Evolutionary conservation across 2,329 filamentous ascomycete genomes (phyloP).

Genomic region (Dryadomyces sulphureus): DNA sequence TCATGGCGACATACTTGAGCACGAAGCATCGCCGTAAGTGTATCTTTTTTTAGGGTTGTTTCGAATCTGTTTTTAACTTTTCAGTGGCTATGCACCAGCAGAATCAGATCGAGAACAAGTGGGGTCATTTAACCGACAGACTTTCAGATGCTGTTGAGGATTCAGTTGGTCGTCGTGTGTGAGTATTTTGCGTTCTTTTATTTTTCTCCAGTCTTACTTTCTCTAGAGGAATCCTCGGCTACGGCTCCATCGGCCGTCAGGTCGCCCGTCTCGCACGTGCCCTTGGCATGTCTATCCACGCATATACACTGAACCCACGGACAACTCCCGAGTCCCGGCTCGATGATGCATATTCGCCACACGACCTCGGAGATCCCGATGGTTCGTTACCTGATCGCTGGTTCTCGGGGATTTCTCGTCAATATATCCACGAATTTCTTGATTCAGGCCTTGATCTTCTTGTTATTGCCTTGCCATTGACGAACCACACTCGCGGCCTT

Average conservation of each 20-base stretch:
- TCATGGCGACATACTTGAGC: constrained; percentile 36
- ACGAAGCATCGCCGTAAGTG: constrained; percentile 24
- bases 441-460: constrained; percentile 35
- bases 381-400: constrained; percentile 33
- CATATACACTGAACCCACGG: constrained; percentile 59
- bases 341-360: constrained; percentile 53
- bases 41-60: neutral
- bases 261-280: constrained; percentile 42
- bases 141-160: constrained; percentile 20
- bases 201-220: neutral
- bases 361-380: constrained; percentile 43
- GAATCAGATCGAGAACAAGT: constrained; percentile 26
- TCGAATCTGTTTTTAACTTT: too few species aligned
- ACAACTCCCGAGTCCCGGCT: constrained; percentile 46
- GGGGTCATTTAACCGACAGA: constrained; percentile 20
- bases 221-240: constrained; percentile 34
- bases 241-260: constrained; percentile 39
- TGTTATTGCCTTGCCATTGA: constrained; percentile 36
- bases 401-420: constrained; percentile 32
- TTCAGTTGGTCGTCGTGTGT: constrained; percentile 33
- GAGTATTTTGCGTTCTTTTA: constrained; percentile 13
- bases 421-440: constrained; percentile 34
- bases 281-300: constrained; percentile 57
- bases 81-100: constrained; percentile 30
- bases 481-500: constrained; percentile 28